Conservation (phyloP, 2,329 filamentous ascomycete species). For the Trichoderma simmonsii region DNA sequence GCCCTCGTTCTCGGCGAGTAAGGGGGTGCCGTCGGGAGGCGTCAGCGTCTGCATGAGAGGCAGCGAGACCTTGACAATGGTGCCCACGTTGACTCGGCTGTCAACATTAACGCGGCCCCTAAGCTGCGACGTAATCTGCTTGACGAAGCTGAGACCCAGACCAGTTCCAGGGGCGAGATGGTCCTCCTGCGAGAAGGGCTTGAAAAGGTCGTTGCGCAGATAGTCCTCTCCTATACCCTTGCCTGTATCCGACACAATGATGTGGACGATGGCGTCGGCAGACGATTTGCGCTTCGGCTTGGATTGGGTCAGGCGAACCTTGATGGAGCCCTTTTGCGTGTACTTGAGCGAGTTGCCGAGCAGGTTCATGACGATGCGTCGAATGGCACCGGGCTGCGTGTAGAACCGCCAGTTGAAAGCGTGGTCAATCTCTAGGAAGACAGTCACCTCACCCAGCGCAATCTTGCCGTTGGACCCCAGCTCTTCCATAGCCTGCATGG, state of each 20-base stretch:
- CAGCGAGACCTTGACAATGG: constrained; percentile 34
- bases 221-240: constrained; percentile 64
- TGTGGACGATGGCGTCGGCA: constrained; percentile 23
- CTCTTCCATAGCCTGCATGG: constrained; percentile 43
- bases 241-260: constrained; percentile 62
- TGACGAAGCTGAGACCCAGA: constrained; percentile 63
- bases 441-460: constrained; percentile 26
- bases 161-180: constrained; percentile 58
- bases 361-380: constrained; percentile 60
- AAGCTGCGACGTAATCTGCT: constrained; percentile 55
- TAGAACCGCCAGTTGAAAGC: constrained; percentile 50
- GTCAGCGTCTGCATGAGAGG: constrained; percentile 25
- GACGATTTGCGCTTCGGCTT: background rate
- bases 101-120: constrained; percentile 57
- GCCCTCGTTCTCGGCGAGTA: constrained; percentile 22
- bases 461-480: constrained; percentile 16
- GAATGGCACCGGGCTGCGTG: constrained; percentile 49
- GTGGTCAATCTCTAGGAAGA: constrained; percentile 40
- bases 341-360: constrained; percentile 64
- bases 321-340: constrained; percentile 39
- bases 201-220: constrained; percentile 57
- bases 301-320: constrained; percentile 28
- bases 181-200: constrained; percentile 64
- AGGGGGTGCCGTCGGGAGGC: background rate
- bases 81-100: constrained; percentile 39